phyloP scores from a whole-genome alignment of 805 yeast species.

The Teunomyces stri region DNA sequence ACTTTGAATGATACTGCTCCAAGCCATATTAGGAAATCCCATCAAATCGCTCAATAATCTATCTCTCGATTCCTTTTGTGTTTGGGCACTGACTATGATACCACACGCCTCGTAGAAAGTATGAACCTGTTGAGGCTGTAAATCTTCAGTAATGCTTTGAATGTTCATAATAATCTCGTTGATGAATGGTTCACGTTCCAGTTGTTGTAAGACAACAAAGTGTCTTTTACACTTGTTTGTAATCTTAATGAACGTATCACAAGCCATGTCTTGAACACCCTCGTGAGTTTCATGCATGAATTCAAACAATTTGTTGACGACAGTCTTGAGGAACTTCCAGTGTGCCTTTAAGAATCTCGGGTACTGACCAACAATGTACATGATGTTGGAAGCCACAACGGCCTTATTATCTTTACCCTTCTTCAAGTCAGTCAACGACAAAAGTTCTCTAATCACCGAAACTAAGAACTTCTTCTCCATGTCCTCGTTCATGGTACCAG shows the following conservation, averaged over 20 bases:
- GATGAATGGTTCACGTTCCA: slow-evolving; percentile 87
- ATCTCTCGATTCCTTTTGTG: slow-evolving; percentile 64
- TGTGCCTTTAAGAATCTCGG: slow-evolving; percentile 97
- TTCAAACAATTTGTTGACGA: slow-evolving; percentile 90
- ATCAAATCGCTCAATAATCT: slow-evolving; percentile 73
- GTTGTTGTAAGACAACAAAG: slow-evolving; percentile 82
- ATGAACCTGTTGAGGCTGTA: slow-evolving; percentile 96
- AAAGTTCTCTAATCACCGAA: slow-evolving; percentile 85
- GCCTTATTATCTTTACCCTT: slow-evolving; percentile 98
- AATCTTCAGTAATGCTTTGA: slow-evolving; percentile 82
- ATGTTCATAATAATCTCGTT: slow-evolving; percentile 83
- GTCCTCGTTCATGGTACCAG: slow-evolving; percentile 98
- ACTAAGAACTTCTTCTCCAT: slow-evolving; percentile 94
- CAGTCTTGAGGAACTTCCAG: slow-evolving; percentile 96
- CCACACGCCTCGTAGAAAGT: slow-evolving; percentile 98
- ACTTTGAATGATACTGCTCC: slow-evolving; percentile 85
- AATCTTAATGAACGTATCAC: slow-evolving; percentile 97
- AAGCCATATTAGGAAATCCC: slow-evolving; percentile 91
- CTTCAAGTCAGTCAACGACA: slow-evolving; percentile 91
- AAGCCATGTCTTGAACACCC: slow-evolving; percentile 99
- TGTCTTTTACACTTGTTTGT: slow-evolving; percentile 93
- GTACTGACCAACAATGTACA: slow-evolving; percentile 99
- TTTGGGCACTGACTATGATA: slow-evolving; percentile 84
- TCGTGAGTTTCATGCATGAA: slow-evolving; percentile 99
- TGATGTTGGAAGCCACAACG: slow-evolving; percentile 98